phyloP scores from a whole-genome alignment of 495 filamentous ascomycete genomes.

The Neurospora sp. region DNA sequence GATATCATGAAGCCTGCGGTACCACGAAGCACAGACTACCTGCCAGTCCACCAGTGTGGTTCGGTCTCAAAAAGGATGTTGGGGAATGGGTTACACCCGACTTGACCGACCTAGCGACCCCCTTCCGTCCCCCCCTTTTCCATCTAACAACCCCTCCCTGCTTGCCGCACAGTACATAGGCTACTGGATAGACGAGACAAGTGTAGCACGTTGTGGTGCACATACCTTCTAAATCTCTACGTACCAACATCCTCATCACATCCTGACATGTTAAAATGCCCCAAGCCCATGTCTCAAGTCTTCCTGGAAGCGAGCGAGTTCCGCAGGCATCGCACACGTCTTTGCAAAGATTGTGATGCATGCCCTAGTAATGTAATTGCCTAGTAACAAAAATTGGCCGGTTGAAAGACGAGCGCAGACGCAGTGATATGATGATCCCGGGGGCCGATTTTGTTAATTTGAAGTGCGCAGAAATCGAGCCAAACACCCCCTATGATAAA shows the following conservation, averaged over 20 bases:
- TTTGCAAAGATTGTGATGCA: too few relatives aligned
- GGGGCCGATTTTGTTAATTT: too few relatives aligned
- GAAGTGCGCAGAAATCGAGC: too few relatives aligned
- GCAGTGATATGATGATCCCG: too few relatives aligned
- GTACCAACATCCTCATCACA: neutral
- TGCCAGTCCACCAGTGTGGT: neutral
- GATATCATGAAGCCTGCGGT: neutral
- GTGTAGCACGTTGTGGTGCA: neutral
- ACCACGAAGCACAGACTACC: neutral
- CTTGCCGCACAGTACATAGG: neutral
- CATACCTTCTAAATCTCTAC: neutral
- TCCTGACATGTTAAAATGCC: neutral
- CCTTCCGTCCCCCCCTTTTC: neutral
- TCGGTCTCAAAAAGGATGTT: neutral
- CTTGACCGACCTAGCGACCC: neutral
- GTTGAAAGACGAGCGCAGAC: too few relatives aligned
- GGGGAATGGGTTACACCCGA: neutral
- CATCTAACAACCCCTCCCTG: neutral
- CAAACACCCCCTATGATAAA: too few relatives aligned
- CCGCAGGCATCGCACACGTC: too few relatives aligned
- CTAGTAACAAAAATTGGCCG: too few relatives aligned
- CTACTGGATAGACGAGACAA: neutral
- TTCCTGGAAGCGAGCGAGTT: slow-evolving; percentile 11
- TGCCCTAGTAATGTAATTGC: too few relatives aligned
- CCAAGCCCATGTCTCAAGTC: slow-evolving; percentile 13